phyloP scores from a whole-genome alignment of 805 yeast species.

The Kuraishia molischiana region DNA sequence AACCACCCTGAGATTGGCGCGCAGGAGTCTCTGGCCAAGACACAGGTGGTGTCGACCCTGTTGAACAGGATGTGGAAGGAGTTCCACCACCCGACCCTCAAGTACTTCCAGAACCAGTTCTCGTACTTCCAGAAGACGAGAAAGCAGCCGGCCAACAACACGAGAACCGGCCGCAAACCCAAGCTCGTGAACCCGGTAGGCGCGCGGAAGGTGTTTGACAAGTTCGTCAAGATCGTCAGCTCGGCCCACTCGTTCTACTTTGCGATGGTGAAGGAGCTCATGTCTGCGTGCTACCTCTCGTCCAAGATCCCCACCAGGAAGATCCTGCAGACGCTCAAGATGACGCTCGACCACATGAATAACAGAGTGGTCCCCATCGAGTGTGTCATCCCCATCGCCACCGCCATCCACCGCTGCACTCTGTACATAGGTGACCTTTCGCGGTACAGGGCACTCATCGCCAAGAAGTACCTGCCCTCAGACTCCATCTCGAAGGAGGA shows the following conservation, averaged over 20 bases:
- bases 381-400: constrained; percentile 15
- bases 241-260: constrained; percentile 38
- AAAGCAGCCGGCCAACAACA: constrained; percentile 1
- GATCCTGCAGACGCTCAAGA: constrained; percentile 17
- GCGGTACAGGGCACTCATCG: constrained; percentile 43
- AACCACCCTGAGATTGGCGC: background rate
- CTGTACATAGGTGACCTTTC: constrained; percentile 49
- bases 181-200: constrained; percentile 33
- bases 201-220: constrained; percentile 43
- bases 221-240: constrained; percentile 37
- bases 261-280: constrained; percentile 27
- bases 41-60: constrained; percentile 8
- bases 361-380: constrained; percentile 8
- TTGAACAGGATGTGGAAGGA: constrained; percentile 51
- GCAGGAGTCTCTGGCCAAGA: background rate
- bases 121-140: constrained; percentile 8
- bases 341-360: constrained; percentile 6
- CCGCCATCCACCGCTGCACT: constrained; percentile 33
- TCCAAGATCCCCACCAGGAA: constrained; percentile 22
- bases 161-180: constrained; percentile 1
- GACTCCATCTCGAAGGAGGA: constrained; percentile 23
- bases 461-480: constrained; percentile 28
- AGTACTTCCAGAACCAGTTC: constrained; percentile 37
- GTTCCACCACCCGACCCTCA: constrained; percentile 56
- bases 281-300: constrained; percentile 26